These are phyloP conservation scores for Tuber microsphaerosporum DNA, from an alignment of 495 filamentous ascomycete species.

Conservation along the genomic window DNA sequence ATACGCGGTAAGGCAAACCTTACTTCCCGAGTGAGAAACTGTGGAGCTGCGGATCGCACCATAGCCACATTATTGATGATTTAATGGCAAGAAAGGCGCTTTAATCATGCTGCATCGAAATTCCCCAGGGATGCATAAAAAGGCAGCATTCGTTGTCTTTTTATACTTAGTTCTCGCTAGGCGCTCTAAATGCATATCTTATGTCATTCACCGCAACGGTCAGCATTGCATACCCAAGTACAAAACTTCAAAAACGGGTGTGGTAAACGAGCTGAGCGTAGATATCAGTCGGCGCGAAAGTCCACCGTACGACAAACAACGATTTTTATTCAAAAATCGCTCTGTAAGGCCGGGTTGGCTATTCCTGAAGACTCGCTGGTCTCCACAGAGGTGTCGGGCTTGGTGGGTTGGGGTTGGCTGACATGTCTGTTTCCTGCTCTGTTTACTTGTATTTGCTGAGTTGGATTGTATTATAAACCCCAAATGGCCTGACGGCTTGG, in stretches of 20 bases:
- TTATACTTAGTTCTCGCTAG: background rate
- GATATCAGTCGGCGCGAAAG: background rate
- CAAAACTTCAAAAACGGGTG: background rate
- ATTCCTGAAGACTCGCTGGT: background rate
- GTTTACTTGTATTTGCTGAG: background rate
- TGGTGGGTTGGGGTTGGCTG: background rate
- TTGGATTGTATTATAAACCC: background rate
- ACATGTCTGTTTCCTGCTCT: background rate
- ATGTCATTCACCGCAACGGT: background rate
- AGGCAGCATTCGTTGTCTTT: background rate
- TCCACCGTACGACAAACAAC: background rate
- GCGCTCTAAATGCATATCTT: background rate
- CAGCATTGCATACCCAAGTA: background rate
- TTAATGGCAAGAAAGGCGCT: background rate
- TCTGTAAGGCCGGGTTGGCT: background rate
- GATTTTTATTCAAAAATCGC: background rate
- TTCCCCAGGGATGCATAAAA: background rate
- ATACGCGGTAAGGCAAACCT: background rate
- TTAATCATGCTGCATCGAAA: background rate
- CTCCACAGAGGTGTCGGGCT: background rate
- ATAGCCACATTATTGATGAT: background rate
- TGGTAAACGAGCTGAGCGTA: background rate
- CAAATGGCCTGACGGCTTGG: background rate
- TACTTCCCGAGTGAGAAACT: background rate
- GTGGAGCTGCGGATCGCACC: background rate